Evolutionary conservation across 441 rosid genomes (phyloP).

Genomic region (Bocquillonia castaneifolia): DNA sequence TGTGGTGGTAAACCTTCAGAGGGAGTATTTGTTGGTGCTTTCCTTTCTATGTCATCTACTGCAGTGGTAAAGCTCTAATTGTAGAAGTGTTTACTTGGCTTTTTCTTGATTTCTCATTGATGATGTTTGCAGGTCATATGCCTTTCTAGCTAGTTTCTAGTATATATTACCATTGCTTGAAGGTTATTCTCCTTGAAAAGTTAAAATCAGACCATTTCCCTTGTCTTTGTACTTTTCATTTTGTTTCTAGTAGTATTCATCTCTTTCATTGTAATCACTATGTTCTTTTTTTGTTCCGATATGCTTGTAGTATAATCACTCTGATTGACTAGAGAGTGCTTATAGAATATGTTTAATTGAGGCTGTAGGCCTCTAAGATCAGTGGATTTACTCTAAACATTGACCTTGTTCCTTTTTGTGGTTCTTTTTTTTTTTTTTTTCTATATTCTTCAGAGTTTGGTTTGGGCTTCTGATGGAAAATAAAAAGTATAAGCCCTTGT

Average conservation of each 20-base stretch:
- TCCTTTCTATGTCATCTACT: constrained; percentile 93
- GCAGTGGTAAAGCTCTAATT: constrained; percentile 63
- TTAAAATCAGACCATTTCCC: background rate
- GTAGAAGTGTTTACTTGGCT: background rate
- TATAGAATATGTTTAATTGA: background rate
- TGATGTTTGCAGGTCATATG: constrained; percentile 8
- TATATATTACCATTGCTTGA: background rate
- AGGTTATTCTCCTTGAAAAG: background rate
- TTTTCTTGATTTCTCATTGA: background rate
- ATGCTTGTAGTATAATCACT: background rate
- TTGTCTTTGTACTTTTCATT: background rate
- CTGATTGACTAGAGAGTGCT: background rate
- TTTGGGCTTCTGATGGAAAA: background rate
- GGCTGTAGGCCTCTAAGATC: background rate
- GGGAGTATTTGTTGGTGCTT: constrained; percentile 85
- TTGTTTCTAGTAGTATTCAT: background rate
- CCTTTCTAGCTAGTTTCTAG: background rate
- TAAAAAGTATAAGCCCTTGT: background rate
- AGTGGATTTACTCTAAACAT: background rate
- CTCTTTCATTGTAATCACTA: background rate
- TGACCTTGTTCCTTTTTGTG: background rate
- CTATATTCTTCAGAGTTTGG: background rate
- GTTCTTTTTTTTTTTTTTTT: background rate
- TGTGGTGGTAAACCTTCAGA: constrained; percentile 91
- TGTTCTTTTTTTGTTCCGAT: background rate